These are phyloP conservation scores for Penicillium concentricum DNA, from an alignment of 2,329 filamentous ascomycete genomes.

Conservation along the genomic window DNA sequence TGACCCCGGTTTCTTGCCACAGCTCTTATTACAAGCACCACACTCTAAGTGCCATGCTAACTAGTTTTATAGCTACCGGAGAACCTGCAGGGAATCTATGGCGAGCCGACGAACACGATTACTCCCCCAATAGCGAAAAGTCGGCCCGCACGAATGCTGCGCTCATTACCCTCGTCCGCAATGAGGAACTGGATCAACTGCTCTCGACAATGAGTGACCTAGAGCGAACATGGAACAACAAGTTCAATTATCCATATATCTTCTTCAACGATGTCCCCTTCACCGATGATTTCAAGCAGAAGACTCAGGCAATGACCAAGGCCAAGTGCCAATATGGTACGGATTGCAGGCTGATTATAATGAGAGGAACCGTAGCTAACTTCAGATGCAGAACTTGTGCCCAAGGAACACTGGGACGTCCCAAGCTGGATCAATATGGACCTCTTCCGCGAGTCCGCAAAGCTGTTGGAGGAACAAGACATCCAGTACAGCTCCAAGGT, in stretches of 20 bases:
- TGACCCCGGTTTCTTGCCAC: slow-evolving; percentile 20
- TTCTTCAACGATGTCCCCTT: slow-evolving; percentile 98
- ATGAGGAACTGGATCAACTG: slow-evolving; percentile 81
- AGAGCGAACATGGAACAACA: slow-evolving; percentile 93
- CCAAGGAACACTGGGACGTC: slow-evolving; percentile 90
- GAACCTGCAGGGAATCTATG: slow-evolving; percentile 78
- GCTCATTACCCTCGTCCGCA: slow-evolving; percentile 85
- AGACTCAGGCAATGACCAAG: slow-evolving; percentile 78
- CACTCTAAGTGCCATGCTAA: slow-evolving; percentile 11
- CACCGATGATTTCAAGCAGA: slow-evolving; percentile 84
- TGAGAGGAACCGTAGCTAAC: slow-evolving; percentile 24
- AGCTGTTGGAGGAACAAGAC: slow-evolving; percentile 75
- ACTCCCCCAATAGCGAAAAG: slow-evolving; percentile 71
- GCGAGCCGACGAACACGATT: slow-evolving; percentile 71
- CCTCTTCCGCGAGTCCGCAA: slow-evolving; percentile 78
- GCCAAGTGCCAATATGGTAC: slow-evolving; percentile 82
- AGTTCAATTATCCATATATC: slow-evolving; percentile 99
- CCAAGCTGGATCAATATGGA: slow-evolving; percentile 91
- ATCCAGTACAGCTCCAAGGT: slow-evolving; percentile 88
- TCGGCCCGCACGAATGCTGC: slow-evolving; percentile 90
- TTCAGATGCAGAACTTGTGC: slow-evolving; percentile 67
- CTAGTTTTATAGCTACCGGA: slow-evolving; percentile 62
- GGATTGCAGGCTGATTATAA: slow-evolving; percentile 14
- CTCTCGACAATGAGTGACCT: slow-evolving; percentile 86
- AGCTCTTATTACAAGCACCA: not conserved